Percentiles rank a stretch among this genome's conserved stretches.
phyloP scores from a whole-genome alignment of 495 filamentous ascomycete genomes.

The Xylaria bambusicola region DNA sequence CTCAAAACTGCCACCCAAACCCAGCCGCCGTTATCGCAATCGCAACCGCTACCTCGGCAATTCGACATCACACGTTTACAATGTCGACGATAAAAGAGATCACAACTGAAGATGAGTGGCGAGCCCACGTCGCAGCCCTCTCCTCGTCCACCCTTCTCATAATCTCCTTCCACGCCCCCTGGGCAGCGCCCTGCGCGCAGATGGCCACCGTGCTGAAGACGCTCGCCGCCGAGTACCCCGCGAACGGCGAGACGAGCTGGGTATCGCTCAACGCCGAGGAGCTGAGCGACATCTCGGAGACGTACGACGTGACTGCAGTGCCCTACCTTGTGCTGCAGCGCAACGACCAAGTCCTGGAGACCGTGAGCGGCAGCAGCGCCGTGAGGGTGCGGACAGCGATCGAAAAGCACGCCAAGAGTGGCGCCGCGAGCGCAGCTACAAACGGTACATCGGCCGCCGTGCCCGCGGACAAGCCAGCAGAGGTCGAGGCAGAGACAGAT shows the following conservation, averaged over 20 bases:
- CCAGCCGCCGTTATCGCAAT: not conserved
- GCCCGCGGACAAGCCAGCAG: constrained; percentile 29
- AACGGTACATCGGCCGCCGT: constrained; percentile 35
- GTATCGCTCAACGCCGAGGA: constrained; percentile 88
- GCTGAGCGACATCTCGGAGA: constrained; percentile 80
- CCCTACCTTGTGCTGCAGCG: constrained; percentile 84
- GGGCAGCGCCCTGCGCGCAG: constrained; percentile 94
- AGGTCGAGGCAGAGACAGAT: constrained; percentile 35
- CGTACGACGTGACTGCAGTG: constrained; percentile 90
- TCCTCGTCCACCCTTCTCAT: constrained; percentile 69
- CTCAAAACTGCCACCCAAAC: not conserved
- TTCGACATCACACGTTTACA: not conserved
- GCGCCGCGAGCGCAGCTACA: constrained; percentile 23
- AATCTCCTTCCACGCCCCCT: constrained; percentile 91
- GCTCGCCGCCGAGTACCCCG: constrained; percentile 79
- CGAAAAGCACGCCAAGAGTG: constrained; percentile 62
- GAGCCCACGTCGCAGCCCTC: constrained; percentile 61
- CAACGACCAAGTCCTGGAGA: constrained; percentile 69
- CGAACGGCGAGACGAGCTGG: constrained; percentile 69
- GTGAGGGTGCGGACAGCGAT: constrained; percentile 78
- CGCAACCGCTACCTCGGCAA: not conserved
- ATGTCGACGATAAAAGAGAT: constrained; percentile 77
- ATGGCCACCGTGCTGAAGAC: constrained; percentile 85
- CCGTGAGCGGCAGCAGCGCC: constrained; percentile 85
- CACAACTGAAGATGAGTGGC: constrained; percentile 67